Conservation (phyloP, 352 stramenopile genomes). For the Phytophthora lateralis region DNA sequence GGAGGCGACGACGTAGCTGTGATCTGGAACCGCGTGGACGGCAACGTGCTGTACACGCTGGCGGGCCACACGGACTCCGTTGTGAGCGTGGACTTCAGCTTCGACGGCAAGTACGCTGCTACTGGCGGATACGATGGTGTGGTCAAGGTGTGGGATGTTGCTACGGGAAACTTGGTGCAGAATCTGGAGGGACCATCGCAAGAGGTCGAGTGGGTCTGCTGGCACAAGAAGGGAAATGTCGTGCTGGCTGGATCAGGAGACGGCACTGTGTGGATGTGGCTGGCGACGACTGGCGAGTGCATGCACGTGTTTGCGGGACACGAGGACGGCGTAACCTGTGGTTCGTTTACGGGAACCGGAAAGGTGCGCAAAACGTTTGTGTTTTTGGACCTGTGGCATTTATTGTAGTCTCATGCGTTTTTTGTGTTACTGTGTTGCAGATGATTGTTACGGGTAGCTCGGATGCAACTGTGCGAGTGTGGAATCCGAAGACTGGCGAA, state of each 20-base stretch:
- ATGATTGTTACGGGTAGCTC: conserved; percentile 93
- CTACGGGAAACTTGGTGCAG: conserved; percentile 79
- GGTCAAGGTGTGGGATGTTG: conserved; percentile 90
- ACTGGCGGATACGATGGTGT: conserved; percentile 87
- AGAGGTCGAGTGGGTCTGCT: conserved; percentile 91
- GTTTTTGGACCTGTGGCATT: not conserved
- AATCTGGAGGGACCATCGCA: conserved; percentile 89
- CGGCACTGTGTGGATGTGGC: conserved; percentile 92
- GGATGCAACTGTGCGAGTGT: conserved; percentile 95
- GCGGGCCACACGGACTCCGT: conserved; percentile 85
- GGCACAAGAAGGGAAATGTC: conserved; percentile 92
- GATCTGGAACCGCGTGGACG: conserved; percentile 89
- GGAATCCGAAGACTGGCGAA: conserved; percentile 95
- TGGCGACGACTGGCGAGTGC: conserved; percentile 95
- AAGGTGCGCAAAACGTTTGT: conserved; percentile 63
- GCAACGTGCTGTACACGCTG: conserved; percentile 78
- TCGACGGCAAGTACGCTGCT: conserved; percentile 86
- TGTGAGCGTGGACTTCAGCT: conserved; percentile 86
- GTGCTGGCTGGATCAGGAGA: conserved; percentile 89
- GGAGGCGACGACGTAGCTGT: conserved; percentile 85
- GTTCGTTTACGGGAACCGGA: conserved; percentile 94
- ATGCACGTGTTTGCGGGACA: conserved; percentile 98
- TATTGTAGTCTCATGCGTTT: conserved; percentile 3
- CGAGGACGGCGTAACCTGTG: conserved; percentile 94
- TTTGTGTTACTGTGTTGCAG: conserved; percentile 29